Percentiles rank a stretch among this genome's conserved stretches.
These are phyloP conservation scores for Porphyrellus sp. DNA, from an alignment of 1,284 basidiomycete species.

Conservation along the genomic window DNA sequence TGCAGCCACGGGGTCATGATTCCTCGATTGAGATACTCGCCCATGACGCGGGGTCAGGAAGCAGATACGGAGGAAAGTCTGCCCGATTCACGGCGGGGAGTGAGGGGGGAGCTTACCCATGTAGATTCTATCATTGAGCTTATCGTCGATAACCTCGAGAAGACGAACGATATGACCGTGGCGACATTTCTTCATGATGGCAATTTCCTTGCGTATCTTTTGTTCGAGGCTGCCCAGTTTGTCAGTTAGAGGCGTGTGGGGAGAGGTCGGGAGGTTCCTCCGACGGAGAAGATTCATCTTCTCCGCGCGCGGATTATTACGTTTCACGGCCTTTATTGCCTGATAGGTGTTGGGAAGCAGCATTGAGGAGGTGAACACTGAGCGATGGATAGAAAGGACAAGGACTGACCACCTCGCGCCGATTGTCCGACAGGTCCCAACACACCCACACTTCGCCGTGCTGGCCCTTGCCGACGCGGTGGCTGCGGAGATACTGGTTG, in stretches of 20 bases:
- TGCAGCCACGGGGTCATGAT: constrained; percentile 35
- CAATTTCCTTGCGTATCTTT: constrained; percentile 88
- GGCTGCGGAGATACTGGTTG: constrained; percentile 75
- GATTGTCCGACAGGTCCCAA: constrained; percentile 48
- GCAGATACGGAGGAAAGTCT: constrained; percentile 21
- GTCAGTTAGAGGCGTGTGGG: constrained; percentile 55
- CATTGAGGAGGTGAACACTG: constrained; percentile 6
- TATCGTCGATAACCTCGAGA: constrained; percentile 95
- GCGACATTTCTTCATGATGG: constrained; percentile 95
- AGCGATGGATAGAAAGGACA: constrained; percentile 22
- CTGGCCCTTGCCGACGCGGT: constrained; percentile 74
- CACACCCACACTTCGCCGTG: constrained; percentile 81
- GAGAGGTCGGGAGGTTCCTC: constrained; percentile 49
- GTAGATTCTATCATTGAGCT: constrained; percentile 85
- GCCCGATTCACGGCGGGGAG: constrained; percentile 14
- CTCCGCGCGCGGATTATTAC: constrained; percentile 51
- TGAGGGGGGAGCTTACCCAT: constrained; percentile 64
- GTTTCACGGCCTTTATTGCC: constrained; percentile 83
- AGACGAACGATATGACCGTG: constrained; percentile 92
- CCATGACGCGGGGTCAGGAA: constrained; percentile 20
- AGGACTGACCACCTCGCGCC: constrained; percentile 41
- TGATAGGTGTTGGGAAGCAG: constrained; percentile 32
- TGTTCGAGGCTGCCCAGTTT: constrained; percentile 69
- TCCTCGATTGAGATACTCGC: constrained; percentile 23
- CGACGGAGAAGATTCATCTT: constrained; percentile 63